phyloP scores from a whole-genome alignment of 148 eudicot genomes.

The Heliamphora exappendiculata region DNA sequence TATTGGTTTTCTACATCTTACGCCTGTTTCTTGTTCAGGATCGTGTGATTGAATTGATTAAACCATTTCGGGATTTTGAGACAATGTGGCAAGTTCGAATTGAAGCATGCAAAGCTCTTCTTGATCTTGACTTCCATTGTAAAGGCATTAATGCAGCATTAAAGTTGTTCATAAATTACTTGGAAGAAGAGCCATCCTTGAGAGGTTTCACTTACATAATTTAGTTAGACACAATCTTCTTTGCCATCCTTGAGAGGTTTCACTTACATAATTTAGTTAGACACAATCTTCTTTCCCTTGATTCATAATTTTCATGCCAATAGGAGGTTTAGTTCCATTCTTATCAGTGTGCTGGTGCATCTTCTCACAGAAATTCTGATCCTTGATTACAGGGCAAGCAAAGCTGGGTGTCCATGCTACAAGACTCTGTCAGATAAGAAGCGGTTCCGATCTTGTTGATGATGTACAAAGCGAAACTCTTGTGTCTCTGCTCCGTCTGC shows the following conservation, averaged over 20 bases:
- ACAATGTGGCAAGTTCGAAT: constrained; percentile 74
- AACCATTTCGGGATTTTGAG: constrained; percentile 52
- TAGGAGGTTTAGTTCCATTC: neutral
- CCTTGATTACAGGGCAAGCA: constrained; percentile 60
- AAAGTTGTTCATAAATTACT: constrained; percentile 53
- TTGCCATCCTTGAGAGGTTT: constrained; percentile 70
- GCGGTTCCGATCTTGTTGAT: constrained; percentile 37
- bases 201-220: constrained; percentile 48
- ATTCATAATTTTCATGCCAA: neutral
- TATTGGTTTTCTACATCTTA: constrained; percentile 10
- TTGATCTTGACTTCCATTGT: constrained; percentile 74
- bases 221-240: neutral
- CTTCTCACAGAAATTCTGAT: neutral
- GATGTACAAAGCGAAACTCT: constrained; percentile 69
- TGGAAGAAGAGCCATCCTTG: constrained; percentile 72
- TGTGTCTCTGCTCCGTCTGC: constrained; percentile 69
- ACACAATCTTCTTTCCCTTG: constrained; percentile 15
- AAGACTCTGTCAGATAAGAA: constrained; percentile 72
- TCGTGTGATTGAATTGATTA: constrained; percentile 50
- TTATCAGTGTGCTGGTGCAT: neutral
- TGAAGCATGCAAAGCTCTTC: constrained; percentile 81
- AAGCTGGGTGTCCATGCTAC: constrained; percentile 75
- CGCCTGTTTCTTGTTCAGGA: constrained; percentile 41
- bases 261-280: neutral
- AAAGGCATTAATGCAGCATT: constrained; percentile 75